These are phyloP conservation scores for Chaetomium sp. DNA, from an alignment of 2,329 filamentous ascomycete genomes.

Conservation along the genomic window DNA sequence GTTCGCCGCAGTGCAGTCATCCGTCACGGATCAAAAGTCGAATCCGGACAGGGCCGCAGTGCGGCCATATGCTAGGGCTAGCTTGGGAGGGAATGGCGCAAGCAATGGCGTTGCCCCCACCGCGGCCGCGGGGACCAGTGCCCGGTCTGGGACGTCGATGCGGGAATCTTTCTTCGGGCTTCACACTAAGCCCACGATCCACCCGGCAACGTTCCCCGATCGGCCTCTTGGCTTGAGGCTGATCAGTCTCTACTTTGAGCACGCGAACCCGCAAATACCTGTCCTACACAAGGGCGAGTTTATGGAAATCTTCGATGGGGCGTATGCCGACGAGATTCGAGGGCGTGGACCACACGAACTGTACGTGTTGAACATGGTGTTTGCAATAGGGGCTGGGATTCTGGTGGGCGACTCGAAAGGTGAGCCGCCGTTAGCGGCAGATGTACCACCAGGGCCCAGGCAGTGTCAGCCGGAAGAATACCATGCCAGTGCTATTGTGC, in stretches of 20 bases:
- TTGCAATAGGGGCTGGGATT: slow-evolving; percentile 90
- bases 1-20: slow-evolving; percentile 81
- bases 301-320: slow-evolving; percentile 76
- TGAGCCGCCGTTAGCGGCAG: slow-evolving; percentile 19
- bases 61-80: slow-evolving; percentile 46
- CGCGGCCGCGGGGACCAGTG: slow-evolving; percentile 34
- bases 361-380: slow-evolving; percentile 96
- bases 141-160: slow-evolving; percentile 71
- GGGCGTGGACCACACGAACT: slow-evolving; percentile 69
- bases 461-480: slow-evolving; percentile 86
- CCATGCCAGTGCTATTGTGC: slow-evolving; percentile 87
- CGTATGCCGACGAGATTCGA: slow-evolving; percentile 63
- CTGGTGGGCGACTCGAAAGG: slow-evolving; percentile 61
- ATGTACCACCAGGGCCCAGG: slow-evolving; percentile 26
- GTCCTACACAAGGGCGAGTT: slow-evolving; percentile 87
- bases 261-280: slow-evolving; percentile 93
- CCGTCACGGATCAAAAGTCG: slow-evolving; percentile 58
- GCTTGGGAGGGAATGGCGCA: slow-evolving; percentile 21
- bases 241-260: slow-evolving; percentile 83
- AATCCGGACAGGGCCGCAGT: slow-evolving; percentile 59
- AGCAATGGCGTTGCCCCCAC: slow-evolving; percentile 28
- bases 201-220: slow-evolving; percentile 77
- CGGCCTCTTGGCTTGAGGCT: slow-evolving; percentile 66
- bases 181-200: slow-evolving; percentile 82
- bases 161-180: slow-evolving; percentile 96